Percentiles rank a stretch among this genome's conserved stretches.
These are phyloP conservation scores for Suillus hirtellus DNA, from an alignment of 768 basidiomycete genomes.

Conservation along the genomic window DNA sequence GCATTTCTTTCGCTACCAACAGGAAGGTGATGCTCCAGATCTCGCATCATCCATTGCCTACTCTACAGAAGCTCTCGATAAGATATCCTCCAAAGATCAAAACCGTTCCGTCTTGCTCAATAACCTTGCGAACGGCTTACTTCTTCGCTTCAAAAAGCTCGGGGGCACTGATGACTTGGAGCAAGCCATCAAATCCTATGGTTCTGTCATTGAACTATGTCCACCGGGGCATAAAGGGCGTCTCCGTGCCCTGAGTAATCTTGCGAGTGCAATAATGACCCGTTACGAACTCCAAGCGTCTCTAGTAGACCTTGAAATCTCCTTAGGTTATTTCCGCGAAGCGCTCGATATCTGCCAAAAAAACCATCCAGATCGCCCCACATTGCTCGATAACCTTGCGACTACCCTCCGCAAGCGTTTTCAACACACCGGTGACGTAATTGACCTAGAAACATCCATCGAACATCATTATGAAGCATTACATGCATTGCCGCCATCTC, in stretches of 20 bases:
- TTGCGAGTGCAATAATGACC: constrained; percentile 32
- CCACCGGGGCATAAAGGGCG: neutral
- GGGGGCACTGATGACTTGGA: constrained; percentile 15
- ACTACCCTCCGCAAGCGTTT: constrained; percentile 21
- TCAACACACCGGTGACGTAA: constrained; percentile 16
- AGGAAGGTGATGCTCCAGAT: constrained; percentile 24
- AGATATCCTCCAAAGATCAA: constrained; percentile 11
- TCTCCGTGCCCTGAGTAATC: constrained; percentile 16
- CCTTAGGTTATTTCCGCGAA: constrained; percentile 15
- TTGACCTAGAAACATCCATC: constrained; percentile 29
- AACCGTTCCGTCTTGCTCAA: constrained; percentile 12
- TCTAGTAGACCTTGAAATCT: constrained; percentile 19
- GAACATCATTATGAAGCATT: constrained; percentile 16
- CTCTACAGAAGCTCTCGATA: constrained; percentile 26
- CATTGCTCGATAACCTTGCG: constrained; percentile 17
- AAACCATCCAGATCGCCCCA: constrained; percentile 8
- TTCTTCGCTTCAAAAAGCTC: constrained; percentile 14
- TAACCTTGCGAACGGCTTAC: neutral
- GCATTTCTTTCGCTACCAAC: constrained; percentile 26
- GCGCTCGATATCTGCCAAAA: constrained; percentile 13
- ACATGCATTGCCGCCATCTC: neutral
- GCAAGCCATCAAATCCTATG: constrained; percentile 21
- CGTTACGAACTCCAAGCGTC: constrained; percentile 27
- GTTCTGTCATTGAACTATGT: neutral
- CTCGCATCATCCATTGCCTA: constrained; percentile 28